phyloP scores from a whole-genome alignment of 345 rosid genomes.

The Hibiscus tridactylites region DNA sequence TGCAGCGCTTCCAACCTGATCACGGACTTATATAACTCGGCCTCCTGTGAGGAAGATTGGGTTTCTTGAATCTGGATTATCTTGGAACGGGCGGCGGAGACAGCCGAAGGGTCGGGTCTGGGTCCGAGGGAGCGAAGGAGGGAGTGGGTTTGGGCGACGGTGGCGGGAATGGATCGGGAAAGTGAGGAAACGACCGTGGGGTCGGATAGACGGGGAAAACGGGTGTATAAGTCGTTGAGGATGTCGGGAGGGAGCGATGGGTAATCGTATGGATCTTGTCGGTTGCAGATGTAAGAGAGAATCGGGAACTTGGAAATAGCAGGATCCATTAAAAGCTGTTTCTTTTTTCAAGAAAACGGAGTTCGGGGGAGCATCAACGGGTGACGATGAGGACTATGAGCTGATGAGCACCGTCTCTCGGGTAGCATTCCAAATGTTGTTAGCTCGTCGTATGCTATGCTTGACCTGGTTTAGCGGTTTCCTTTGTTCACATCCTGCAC shows the following conservation, averaged over 20 bases:
- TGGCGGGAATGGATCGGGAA: conserved; percentile 40
- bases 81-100: conserved; percentile 54
- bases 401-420: background rate
- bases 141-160: conserved; percentile 41
- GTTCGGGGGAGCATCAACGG: background rate
- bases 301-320: conserved; percentile 46
- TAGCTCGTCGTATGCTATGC: background rate
- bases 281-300: conserved; percentile 51
- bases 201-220: conserved; percentile 40
- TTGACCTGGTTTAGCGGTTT: background rate
- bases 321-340: conserved; percentile 34
- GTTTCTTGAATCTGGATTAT: conserved; percentile 42
- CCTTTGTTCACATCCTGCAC: background rate
- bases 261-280: conserved; percentile 26
- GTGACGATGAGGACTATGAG: background rate
- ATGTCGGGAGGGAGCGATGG: conserved; percentile 32
- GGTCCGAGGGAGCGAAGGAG: conserved; percentile 64
- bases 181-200: conserved; percentile 40
- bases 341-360: background rate
- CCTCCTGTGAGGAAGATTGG: conserved; percentile 40
- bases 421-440: background rate
- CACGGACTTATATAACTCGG: conserved; percentile 38
- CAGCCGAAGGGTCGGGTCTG: conserved; percentile 60
- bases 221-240: conserved; percentile 24
- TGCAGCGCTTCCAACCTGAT: conserved; percentile 65